Percentiles rank a stretch among this genome's conserved stretches.
phyloP scores from a whole-genome alignment of 2,329 filamentous ascomycete genomes.

The Cladosporium sp. region DNA sequence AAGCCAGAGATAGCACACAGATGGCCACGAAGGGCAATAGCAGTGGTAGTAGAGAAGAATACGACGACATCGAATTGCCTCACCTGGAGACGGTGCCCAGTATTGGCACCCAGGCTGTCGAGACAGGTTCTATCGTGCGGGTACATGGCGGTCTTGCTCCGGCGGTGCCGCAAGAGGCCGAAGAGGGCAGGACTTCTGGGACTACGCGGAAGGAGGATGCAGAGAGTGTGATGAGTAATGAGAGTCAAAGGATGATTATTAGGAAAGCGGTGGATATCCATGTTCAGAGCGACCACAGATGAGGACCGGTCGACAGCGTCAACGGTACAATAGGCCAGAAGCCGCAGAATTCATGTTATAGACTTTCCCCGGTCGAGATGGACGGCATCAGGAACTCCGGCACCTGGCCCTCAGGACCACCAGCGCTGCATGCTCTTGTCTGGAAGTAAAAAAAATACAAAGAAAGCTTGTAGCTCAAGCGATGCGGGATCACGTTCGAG shows the following conservation, averaged over 20 bases:
- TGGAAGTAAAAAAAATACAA: too few relatives aligned
- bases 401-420: too few relatives aligned
- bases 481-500: too few relatives aligned
- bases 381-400: too few relatives aligned
- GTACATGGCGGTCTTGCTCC: background rate
- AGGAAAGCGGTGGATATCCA: constrained; percentile 17
- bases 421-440: too few relatives aligned
- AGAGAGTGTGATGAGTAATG: constrained; percentile 14
- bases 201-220: background rate
- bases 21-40: background rate
- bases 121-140: constrained; percentile 4
- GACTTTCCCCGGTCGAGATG: too few relatives aligned
- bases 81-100: constrained; percentile 4
- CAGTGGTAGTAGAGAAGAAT: background rate
- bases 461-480: too few relatives aligned
- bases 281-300: background rate
- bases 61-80: background rate
- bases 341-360: too few relatives aligned
- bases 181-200: background rate
- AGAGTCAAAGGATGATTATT: constrained; percentile 19
- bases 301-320: too few relatives aligned
- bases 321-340: too few relatives aligned
- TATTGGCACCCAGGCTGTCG: constrained; percentile 8
- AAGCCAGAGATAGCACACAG: background rate
- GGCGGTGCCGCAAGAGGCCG: background rate